A percentile compares a stretch with the other conserved stretches of the same genome.
Conservation (phyloP, 495 filamentous ascomycete species). For the Amniculicola lignicola region DNA sequence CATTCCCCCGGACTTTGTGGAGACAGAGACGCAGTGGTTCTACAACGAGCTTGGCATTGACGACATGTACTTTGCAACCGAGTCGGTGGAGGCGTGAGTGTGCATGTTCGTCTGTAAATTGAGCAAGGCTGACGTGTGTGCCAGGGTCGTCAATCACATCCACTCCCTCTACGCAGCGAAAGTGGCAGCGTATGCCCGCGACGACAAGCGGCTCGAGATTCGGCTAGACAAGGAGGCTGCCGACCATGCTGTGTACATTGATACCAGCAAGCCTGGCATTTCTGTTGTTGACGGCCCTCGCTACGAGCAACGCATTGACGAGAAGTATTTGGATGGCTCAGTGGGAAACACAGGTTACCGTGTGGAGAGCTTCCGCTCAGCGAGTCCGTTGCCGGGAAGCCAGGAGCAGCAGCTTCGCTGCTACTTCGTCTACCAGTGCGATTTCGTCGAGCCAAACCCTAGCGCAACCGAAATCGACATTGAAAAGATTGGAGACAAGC, state of each 20-base stretch:
- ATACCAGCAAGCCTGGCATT: slow-evolving; percentile 87
- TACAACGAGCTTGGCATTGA: slow-evolving; percentile 97
- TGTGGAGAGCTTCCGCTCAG: slow-evolving; percentile 93
- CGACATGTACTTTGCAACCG: slow-evolving; percentile 97
- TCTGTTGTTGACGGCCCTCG: slow-evolving; percentile 70
- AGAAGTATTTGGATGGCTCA: slow-evolving; percentile 83
- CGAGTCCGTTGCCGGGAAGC: slow-evolving; percentile 66
- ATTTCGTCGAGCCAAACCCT: slow-evolving; percentile 73
- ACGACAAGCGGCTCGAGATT: slow-evolving; percentile 92
- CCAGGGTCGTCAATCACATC: slow-evolving; percentile 78
- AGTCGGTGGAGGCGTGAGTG: slow-evolving; percentile 65
- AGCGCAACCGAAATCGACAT: slow-evolving; percentile 77
- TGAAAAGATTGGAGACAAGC: slow-evolving; percentile 86
- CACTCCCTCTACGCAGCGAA: slow-evolving; percentile 97
- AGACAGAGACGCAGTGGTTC: slow-evolving; percentile 89
- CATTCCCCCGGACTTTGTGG: slow-evolving; percentile 79
- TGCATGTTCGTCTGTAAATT: background rate
- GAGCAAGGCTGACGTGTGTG: slow-evolving; percentile 1
- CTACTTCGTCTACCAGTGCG: slow-evolving; percentile 97
- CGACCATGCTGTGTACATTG: slow-evolving; percentile 97
- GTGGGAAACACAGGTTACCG: slow-evolving; percentile 70
- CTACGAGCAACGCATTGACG: slow-evolving; percentile 90
- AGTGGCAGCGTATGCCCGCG: slow-evolving; percentile 87
- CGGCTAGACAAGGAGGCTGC: slow-evolving; percentile 88
- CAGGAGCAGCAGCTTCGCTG: slow-evolving; percentile 82